Percentiles rank a stretch among this genome's conserved stretches.
Conservation (phyloP, 2,329 filamentous ascomycete genomes). For the Chrysoporthe cubensis region DNA sequence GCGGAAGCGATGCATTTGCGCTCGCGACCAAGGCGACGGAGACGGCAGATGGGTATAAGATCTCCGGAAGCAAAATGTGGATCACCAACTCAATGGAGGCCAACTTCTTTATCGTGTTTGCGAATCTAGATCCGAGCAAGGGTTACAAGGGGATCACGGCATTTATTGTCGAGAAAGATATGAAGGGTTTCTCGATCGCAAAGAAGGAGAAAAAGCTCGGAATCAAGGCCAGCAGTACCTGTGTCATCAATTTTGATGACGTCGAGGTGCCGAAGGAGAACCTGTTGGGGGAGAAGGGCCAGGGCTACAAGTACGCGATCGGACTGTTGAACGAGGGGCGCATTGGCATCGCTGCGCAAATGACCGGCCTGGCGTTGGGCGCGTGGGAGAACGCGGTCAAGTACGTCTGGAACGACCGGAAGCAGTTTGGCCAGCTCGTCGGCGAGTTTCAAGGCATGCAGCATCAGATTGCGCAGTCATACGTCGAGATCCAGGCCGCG, state of each 20-base stretch:
- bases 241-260: conserved; percentile 96
- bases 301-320: conserved; percentile 99
- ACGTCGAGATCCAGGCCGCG: conserved; percentile 89
- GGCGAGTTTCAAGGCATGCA: conserved; percentile 99
- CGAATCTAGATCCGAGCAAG: conserved; percentile 88
- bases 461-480: conserved; percentile 95
- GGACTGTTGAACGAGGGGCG: conserved; percentile 91
- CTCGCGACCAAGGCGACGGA: conserved; percentile 88
- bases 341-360: conserved; percentile 97
- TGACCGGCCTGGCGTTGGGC: conserved; percentile 94
- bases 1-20: conserved; percentile 94
- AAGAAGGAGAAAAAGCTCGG: conserved; percentile 99
- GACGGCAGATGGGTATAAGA: conserved; percentile 80
- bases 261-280: conserved; percentile 88
- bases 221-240: conserved; percentile 93
- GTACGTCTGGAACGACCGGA: conserved; percentile 98
- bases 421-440: conserved; percentile 91
- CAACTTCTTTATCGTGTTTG: conserved; percentile 95
- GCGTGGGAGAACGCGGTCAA: conserved; percentile 92
- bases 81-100: conserved; percentile 98
- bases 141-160: conserved; percentile 97
- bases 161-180: conserved; percentile 90
- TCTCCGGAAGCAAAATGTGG: conserved; percentile 98
- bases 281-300: conserved; percentile 82
- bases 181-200: conserved; percentile 87